A percentile compares a stretch with the other conserved stretches of the same genome.
phyloP scores from a whole-genome alignment of 73 alveolate genomes.

The Paramecium caudatum region DNA sequence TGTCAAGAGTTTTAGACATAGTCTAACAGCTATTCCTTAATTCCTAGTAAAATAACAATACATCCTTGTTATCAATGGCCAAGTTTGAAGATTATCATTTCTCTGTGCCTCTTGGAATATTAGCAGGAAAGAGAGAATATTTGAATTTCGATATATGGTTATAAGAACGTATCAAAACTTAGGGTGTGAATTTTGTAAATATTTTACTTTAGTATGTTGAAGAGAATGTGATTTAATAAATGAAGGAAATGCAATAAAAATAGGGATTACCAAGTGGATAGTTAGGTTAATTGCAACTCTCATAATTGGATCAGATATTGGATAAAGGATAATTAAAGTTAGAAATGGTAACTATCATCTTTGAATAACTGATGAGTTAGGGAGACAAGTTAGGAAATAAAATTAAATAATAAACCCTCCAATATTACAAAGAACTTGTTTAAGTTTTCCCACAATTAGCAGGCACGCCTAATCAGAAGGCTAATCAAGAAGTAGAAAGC shows the following conservation, averaged over 20 bases:
- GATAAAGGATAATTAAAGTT: conserved; percentile 93
- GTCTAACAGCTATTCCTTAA: conserved; percentile 36
- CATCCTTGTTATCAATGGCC: conserved; percentile 89
- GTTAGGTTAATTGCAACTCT: neutral
- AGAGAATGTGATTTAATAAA: conserved; percentile 88
- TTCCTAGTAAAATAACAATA: conserved; percentile 79
- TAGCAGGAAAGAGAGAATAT: conserved; percentile 98
- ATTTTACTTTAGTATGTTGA: conserved; percentile 92
- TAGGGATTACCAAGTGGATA: conserved; percentile 41
- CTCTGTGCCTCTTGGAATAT: conserved; percentile 94
- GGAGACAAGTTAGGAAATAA: conserved; percentile 81
- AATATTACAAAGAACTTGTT: conserved; percentile 80
- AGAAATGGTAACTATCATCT: conserved; percentile 91
- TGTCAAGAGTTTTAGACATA: conserved; percentile 74
- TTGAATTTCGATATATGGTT: conserved; percentile 97
- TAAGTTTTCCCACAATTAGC: conserved; percentile 86
- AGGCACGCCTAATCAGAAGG: conserved; percentile 80
- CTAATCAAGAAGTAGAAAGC: conserved; percentile 91
- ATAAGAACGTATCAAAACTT: conserved; percentile 85
- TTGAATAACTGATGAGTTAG: conserved; percentile 85
- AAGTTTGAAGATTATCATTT: conserved; percentile 92
- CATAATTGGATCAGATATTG: conserved; percentile 80
- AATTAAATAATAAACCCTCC: conserved; percentile 80
- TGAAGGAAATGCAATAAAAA: conserved; percentile 77
- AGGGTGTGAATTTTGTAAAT: conserved; percentile 93